A percentile compares a stretch with the other conserved stretches of the same genome.
Evolutionary conservation across 257 asterid genomes (phyloP).

Genomic region (Ajuga chamaepitys): DNA sequence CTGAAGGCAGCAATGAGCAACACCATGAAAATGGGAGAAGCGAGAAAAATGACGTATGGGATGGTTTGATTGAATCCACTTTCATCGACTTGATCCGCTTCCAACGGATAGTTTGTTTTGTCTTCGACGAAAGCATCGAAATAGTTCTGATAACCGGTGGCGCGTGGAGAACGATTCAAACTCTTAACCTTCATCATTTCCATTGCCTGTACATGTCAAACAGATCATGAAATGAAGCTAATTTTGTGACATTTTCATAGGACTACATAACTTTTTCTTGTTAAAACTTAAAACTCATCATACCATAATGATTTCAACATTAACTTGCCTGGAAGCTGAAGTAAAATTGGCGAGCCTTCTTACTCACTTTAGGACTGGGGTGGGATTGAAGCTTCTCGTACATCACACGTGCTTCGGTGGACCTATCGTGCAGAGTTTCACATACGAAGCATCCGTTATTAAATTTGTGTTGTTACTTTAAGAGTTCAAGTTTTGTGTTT

Average conservation of each 20-base stretch:
- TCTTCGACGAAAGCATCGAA: slow-evolving; percentile 70
- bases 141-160: slow-evolving; percentile 55
- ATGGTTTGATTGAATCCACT: slow-evolving; percentile 39
- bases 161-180: slow-evolving; percentile 22
- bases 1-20: slow-evolving; percentile 35
- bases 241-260: background rate
- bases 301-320: background rate
- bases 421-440: slow-evolving; percentile 30
- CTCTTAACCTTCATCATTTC: slow-evolving; percentile 72
- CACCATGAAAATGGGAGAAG: slow-evolving; percentile 59
- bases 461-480: background rate
- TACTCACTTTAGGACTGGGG: slow-evolving; percentile 65
- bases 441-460: background rate
- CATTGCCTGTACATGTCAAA: slow-evolving; percentile 92
- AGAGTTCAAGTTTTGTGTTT: background rate
- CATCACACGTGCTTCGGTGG: slow-evolving; percentile 73
- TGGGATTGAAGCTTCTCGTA: slow-evolving; percentile 86
- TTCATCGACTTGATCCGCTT: slow-evolving; percentile 45
- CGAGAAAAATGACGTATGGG: slow-evolving; percentile 55
- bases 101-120: slow-evolving; percentile 29
- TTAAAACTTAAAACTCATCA: background rate
- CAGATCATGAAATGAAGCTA: background rate
- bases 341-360: slow-evolving; percentile 66
- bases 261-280: background rate
- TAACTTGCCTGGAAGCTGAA: slow-evolving; percentile 70